Percentiles rank a stretch among this genome's conserved stretches.
phyloP scores from a whole-genome alignment of 2,329 filamentous ascomycete species.

The Botrytis tulipae region DNA sequence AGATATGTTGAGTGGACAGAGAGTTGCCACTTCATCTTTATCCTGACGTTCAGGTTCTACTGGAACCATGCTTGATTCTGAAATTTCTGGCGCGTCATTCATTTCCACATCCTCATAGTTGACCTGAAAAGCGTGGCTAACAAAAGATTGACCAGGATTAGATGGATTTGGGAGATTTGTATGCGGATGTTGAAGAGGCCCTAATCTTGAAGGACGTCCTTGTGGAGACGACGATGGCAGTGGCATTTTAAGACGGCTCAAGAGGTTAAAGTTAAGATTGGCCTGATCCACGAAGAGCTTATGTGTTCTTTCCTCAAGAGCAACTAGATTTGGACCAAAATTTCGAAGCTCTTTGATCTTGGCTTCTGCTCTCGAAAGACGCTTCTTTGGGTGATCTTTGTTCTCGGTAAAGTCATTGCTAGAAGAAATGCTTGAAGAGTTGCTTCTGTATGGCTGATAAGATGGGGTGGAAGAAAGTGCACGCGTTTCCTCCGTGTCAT shows the following conservation, averaged over 20 bases:
- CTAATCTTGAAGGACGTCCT: background rate
- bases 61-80: background rate
- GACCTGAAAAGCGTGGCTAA: background rate
- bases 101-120: background rate
- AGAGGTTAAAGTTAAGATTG: background rate
- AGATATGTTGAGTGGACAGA: accelerated
- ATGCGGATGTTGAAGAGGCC: conserved; percentile 2
- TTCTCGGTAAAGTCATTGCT: background rate
- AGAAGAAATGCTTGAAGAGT: background rate
- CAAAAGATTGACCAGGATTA: background rate
- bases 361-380: background rate
- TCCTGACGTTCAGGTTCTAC: background rate
- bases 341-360: background rate
- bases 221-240: background rate
- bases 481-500: background rate
- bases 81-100: background rate
- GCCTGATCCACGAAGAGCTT: background rate
- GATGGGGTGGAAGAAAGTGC: background rate
- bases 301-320: background rate
- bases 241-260: background rate
- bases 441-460: background rate
- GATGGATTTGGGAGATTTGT: background rate
- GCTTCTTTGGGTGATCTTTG: background rate
- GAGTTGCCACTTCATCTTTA: too few relatives aligned
- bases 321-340: background rate